Evolutionary conservation across 345 rosid species (phyloP).

Genomic region (Eutrema japonicum): DNA sequence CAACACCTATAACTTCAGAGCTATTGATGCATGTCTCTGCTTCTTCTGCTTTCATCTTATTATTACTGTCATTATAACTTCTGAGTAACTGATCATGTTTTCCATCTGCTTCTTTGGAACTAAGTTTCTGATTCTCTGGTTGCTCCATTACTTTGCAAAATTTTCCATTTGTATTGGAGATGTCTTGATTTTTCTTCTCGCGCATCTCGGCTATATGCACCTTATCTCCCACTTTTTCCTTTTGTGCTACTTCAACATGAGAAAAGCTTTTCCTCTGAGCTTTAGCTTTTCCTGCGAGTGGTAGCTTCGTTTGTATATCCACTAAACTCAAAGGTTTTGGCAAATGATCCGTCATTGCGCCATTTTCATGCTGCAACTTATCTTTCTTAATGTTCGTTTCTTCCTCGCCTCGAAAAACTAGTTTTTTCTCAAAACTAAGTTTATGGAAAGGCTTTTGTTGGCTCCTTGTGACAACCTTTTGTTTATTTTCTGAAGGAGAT

Average conservation of each 20-base stretch:
- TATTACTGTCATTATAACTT: conserved; percentile 42
- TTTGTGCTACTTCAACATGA: conserved; percentile 37
- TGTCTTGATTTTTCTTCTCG: conserved; percentile 49
- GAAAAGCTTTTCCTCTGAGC: conserved; percentile 44
- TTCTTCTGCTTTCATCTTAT: conserved; percentile 45
- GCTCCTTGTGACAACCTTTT: conserved; percentile 39
- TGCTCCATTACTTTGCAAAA: conserved; percentile 43
- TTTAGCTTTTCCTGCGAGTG: conserved; percentile 42
- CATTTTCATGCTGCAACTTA: conserved; percentile 45
- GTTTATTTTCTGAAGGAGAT: conserved; percentile 46
- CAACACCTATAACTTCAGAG: conserved; percentile 38
- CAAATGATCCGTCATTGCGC: conserved; percentile 29
- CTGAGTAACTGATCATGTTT: conserved; percentile 41
- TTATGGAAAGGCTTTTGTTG: conserved; percentile 39
- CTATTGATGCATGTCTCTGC: conserved; percentile 41
- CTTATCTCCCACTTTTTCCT: conserved; percentile 32
- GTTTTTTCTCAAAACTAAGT: conserved; percentile 19
- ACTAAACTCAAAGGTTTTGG: conserved; percentile 36
- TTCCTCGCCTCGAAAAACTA: conserved; percentile 33
- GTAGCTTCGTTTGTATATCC: conserved; percentile 46
- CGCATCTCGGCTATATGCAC: conserved; percentile 42
- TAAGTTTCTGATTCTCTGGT: conserved; percentile 43
- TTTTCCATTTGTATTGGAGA: conserved; percentile 43
- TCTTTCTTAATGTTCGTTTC: conserved; percentile 45
- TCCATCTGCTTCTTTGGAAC: conserved; percentile 48